A percentile compares a stretch with the other conserved stretches of the same genome.
Evolutionary conservation across 106 monocot genomes (phyloP).

Genomic region (Gastrodia elata): DNA sequence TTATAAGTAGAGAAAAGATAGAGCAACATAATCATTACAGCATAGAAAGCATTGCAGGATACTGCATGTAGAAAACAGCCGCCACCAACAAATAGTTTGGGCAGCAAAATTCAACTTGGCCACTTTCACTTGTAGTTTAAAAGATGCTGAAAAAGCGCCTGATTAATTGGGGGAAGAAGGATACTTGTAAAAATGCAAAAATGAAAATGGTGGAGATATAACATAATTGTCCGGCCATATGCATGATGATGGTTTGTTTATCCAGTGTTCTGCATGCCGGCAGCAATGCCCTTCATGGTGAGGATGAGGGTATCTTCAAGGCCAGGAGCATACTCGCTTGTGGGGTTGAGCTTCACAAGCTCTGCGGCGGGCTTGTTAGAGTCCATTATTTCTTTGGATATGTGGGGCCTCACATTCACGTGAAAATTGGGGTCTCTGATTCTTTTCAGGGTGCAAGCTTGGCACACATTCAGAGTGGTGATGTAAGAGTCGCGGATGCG

Average conservation of each 20-base stretch:
- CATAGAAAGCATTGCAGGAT: no score
- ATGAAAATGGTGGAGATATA: no score
- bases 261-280: constrained; percentile 59
- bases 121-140: no score
- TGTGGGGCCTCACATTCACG: constrained; percentile 22
- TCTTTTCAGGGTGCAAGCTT: constrained; percentile 56
- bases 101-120: no score
- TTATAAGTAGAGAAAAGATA: no score
- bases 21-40: no score
- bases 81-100: no score
- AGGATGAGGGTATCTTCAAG: constrained; percentile 67
- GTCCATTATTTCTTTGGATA: constrained; percentile 23
- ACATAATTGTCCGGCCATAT: no score
- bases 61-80: no score
- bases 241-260: constrained; percentile 2
- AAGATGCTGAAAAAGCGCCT: no score
- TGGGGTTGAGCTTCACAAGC: constrained; percentile 52
- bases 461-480: constrained; percentile 61
- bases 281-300: constrained; percentile 77
- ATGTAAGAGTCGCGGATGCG: constrained; percentile 63
- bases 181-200: no score
- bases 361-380: constrained; percentile 33
- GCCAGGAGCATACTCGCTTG: constrained; percentile 60
- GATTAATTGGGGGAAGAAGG: no score
- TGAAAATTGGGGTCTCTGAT: constrained; percentile 41